phyloP scores from a whole-genome alignment of 2,329 filamentous ascomycete species.

The Pseudogymnoascus sp. region DNA sequence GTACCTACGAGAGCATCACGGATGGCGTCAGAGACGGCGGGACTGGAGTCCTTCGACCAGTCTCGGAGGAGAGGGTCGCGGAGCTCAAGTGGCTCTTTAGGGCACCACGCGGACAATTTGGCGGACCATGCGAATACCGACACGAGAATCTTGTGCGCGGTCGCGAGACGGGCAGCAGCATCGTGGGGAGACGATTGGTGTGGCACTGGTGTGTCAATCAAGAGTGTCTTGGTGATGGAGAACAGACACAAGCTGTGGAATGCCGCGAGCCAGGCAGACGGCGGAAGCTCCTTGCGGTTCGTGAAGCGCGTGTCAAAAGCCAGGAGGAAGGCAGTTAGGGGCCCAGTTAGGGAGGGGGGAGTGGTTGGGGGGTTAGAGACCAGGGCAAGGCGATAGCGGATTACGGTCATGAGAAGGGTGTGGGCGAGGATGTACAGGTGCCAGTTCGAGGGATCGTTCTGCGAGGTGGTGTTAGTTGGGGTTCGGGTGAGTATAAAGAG shows the following conservation, averaged over 20 bases:
- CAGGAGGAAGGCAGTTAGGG: not conserved
- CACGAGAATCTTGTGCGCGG: not conserved
- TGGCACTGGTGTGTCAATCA: not conserved
- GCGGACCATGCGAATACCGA: not conserved
- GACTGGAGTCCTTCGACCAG: not conserved
- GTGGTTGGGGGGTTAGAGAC: not conserved
- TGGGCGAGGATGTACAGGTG: not conserved
- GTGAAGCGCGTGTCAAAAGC: not conserved
- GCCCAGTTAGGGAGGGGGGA: not conserved
- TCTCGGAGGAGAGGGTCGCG: not conserved
- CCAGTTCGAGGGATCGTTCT: not conserved
- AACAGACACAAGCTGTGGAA: not conserved
- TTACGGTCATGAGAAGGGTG: not conserved
- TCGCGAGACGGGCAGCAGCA: not conserved
- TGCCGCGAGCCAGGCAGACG: not conserved
- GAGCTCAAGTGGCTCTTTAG: not conserved
- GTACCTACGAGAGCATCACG: not conserved
- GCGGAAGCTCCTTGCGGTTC: not conserved
- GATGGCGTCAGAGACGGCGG: not conserved
- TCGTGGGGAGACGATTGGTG: not conserved
- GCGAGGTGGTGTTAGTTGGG: not conserved
- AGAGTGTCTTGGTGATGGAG: not conserved
- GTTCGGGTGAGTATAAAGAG: not conserved
- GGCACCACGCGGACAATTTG: not conserved
- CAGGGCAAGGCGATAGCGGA: not conserved